Evolutionary conservation across 2,329 filamentous ascomycete genomes (phyloP), one percentile per base, ranked within the genome.

Genomic region (Seiridium cupressi): DNA sequence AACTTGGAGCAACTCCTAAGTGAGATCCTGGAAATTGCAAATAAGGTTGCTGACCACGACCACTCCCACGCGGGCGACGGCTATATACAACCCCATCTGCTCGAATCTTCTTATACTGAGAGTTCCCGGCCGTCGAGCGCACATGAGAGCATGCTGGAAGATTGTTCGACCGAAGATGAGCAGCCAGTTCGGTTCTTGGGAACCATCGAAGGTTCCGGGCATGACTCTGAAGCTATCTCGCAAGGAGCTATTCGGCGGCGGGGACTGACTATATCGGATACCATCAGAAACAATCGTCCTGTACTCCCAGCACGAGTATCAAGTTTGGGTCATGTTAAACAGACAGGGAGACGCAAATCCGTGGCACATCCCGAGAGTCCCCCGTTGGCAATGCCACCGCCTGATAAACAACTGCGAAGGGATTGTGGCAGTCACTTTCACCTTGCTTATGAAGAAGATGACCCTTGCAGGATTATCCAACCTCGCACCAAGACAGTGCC

Each of bases 1-100:
- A 76, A 82, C 60, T 69, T 83, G 34, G 80, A 84, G 61, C 71
- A 75, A 32, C 74, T 84, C 18, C 65, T 84, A 5, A 75, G 71
- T 38, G 80, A 84, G 66, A 79, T 79, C 9, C 64, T 82, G 7
- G 68, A 73, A 2, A 68, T 83, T 47, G 80, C 79, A 9, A 72
- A 76, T 18, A 73, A 78, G 55, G 75, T 72, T 9, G 71, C 76
- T 4, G 73, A 76, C 38, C 68, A 74, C 13, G 69, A 72, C 56
- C 64, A 48, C 35, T 59, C 44, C 36, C 67, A 71, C 64, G 53
- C 61, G 8, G 66, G 69, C 40, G 67, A 69, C 55, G 59, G 58
- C 47, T 53, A 66, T 35, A 64, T 64, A 40, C 59, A 53, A 42
- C 49, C 44, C n/a, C 32, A 26, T 47, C 4, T 26, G 5, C 8